These are phyloP conservation scores for Pelargonium fulgidum DNA, from an alignment of 441 rosid species.

Conservation along the genomic window DNA sequence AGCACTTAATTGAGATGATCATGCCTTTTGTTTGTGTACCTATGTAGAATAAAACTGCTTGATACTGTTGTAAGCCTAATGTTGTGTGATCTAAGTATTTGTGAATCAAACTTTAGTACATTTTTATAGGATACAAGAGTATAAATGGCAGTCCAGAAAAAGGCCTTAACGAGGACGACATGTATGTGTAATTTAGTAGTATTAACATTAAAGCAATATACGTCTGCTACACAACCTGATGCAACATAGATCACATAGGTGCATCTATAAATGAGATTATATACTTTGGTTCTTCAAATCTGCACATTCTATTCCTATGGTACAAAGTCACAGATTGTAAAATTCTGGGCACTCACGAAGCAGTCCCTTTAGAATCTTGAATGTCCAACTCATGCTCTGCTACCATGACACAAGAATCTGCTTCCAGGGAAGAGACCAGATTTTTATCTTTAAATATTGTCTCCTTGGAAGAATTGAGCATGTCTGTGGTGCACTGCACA, in stretches of 20 bases:
- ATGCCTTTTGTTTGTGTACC: no score
- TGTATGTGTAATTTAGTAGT: no score
- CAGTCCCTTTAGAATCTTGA: constrained; percentile 53
- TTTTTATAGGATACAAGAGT: no score
- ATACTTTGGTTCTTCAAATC: background rate
- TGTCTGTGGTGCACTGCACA: constrained; percentile 28
- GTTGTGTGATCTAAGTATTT: no score
- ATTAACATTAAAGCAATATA: no score
- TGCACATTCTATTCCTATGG: constrained; percentile 7
- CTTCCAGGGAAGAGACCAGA: constrained; percentile 54
- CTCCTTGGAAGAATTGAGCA: constrained; percentile 39
- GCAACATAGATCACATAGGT: background rate
- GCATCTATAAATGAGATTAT: constrained; percentile 2
- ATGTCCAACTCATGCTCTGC: constrained; percentile 77
- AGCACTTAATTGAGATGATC: no score
- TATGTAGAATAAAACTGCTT: no score
- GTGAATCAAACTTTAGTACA: no score
- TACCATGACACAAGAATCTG: constrained; percentile 82
- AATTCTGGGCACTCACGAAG: constrained; percentile 35
- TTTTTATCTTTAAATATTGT: constrained; percentile 34
- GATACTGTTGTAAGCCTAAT: no score
- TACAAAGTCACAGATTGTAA: background rate
- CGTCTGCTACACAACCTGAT: no score
- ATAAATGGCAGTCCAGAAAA: no score
- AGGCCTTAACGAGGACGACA: no score